Evolutionary conservation across 441 rosid species (phyloP), one percentile per base, ranked within the genome.

Genomic region (Manihot esculenta): DNA sequence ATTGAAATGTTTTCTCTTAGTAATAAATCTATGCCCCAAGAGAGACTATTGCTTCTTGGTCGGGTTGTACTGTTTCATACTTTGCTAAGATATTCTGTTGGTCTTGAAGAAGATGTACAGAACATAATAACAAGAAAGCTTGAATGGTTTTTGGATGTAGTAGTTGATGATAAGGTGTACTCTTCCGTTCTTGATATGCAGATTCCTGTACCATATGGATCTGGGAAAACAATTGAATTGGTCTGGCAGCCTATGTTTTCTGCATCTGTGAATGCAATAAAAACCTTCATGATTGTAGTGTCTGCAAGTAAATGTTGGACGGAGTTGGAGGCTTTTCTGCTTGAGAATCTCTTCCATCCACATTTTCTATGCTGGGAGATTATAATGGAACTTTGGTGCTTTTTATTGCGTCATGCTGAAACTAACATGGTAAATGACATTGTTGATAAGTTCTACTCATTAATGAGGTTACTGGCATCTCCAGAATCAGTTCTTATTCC

Each of bases 381-480:
- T 65, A 78, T 89, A 38, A 69, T 80, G 84, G 99, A 94, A 74
- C 89, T 94, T 57, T 87, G 91, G 94, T 84, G 97, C 85, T 94
- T 94, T 74, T 69, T 88, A 81, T 70, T 85, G 71, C 84, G 90
- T 24, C 78, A 85, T 79, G 89, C 89, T 82, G 87, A 86, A 72
- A 76, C 64, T 38, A 82, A 85, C 71, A 74, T 80, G 69, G 85
- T 77, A 67, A 76, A 78, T 62, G 75, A 42, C 66, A 74, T 88
- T 74, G 70, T 84, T 47, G 78, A 78, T 71, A 82, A 89, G 64
- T 83, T 92, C 74, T 82, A 79, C 78, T 73, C 81, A 21, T 74
- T 88, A 75, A 80, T 90, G 80, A 84, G 79, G 76, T 77, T 72
- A 13, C 69, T 79, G 75, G 78, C 87, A 72, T 80, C 87, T 78